These are phyloP conservation scores for Sporothrix dimorphospora DNA, from an alignment of 2,329 filamentous ascomycete species.

Conservation along the genomic window DNA sequence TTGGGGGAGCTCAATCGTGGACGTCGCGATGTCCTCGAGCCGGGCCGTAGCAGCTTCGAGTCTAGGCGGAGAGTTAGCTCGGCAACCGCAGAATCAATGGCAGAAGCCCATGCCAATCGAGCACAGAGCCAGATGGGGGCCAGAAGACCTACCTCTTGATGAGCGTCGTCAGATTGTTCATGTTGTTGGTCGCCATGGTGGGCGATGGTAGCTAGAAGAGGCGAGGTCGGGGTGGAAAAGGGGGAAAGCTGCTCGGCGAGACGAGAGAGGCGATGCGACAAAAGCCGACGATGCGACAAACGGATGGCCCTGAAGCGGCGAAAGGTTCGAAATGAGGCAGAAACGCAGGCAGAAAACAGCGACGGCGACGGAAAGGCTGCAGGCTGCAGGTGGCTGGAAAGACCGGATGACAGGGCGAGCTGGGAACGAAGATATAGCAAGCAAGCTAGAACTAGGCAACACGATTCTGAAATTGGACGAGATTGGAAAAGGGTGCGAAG, in stretches of 20 bases:
- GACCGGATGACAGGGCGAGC: background rate
- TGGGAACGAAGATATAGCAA: background rate
- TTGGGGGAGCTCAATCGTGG: constrained; percentile 64
- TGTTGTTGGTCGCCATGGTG: constrained; percentile 75
- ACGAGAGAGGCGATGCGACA: constrained; percentile 11
- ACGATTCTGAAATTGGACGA: constrained; percentile 1
- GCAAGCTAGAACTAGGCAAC: constrained; percentile 18
- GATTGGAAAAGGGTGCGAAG: background rate
- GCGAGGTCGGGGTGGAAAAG: constrained; percentile 1
- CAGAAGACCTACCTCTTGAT: constrained; percentile 82
- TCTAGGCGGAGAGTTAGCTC: constrained; percentile 62
- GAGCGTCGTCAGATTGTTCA: constrained; percentile 95
- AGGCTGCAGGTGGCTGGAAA: background rate
- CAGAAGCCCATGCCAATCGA: background rate
- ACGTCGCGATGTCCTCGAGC: constrained; percentile 91
- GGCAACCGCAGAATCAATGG: constrained; percentile 25
- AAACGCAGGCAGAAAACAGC: background rate
- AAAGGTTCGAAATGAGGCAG: background rate
- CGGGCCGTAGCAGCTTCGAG: constrained; percentile 96
- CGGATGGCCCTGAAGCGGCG: background rate
- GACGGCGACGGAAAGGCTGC: no score
- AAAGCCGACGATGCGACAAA: background rate
- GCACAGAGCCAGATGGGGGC: background rate
- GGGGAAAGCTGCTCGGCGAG: background rate
- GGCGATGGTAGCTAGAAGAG: constrained; percentile 30